Evolutionary conservation across 768 basidiomycete species (phyloP).

Genomic region (Boletus subparvulus): DNA sequence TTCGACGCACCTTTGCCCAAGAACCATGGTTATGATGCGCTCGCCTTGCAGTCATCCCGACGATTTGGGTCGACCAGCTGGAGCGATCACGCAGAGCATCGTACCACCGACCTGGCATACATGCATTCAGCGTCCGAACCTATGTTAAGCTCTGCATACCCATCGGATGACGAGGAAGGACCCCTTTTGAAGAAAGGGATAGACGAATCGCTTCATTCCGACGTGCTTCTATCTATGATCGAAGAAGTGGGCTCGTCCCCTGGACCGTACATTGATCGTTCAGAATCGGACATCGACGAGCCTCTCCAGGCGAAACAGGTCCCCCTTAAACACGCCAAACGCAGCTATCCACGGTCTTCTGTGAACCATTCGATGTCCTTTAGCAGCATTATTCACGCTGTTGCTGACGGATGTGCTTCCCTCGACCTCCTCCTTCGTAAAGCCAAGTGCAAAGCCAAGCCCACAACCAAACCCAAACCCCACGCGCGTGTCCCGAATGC

Average conservation of each 20-base stretch:
- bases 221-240: constrained; percentile 11
- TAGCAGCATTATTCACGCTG: constrained; percentile 12
- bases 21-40: not conserved
- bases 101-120: not conserved
- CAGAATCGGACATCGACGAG: not conserved
- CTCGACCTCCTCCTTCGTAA: constrained; percentile 20
- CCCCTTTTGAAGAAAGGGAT: constrained; percentile 1
- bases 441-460: constrained; percentile 1
- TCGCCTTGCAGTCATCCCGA: not conserved
- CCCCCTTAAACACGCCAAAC: not conserved
- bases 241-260: constrained; percentile 4
- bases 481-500: not conserved
- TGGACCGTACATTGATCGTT: not conserved
- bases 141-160: not conserved
- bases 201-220: constrained; percentile 11
- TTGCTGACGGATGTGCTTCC: constrained; percentile 14
- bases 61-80: not conserved
- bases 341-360: constrained; percentile 11
- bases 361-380: constrained; percentile 18
- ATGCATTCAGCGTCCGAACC: constrained; percentile 16
- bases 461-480: not conserved
- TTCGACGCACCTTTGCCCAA: not conserved
- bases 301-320: not conserved
- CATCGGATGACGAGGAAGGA: constrained; percentile 7
- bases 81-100: not conserved